These are phyloP conservation scores for Aspergillus homomorphus DNA, from an alignment of 495 filamentous ascomycete species.

Conservation along the genomic window DNA sequence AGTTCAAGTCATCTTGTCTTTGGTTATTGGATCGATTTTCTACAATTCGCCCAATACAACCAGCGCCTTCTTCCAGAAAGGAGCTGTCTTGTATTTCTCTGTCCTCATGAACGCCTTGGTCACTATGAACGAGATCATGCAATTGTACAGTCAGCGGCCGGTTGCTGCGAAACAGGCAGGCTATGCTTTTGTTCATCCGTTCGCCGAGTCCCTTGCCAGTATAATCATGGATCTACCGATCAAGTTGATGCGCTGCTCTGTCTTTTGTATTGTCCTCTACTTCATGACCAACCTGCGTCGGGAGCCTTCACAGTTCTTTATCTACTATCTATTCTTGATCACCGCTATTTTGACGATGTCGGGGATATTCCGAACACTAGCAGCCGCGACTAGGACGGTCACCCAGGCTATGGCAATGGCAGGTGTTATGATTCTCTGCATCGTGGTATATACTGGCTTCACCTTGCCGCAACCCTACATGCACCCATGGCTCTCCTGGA, in stretches of 20 bases:
- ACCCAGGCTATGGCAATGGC: constrained; percentile 43
- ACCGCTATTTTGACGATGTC: constrained; percentile 51
- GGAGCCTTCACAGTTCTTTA: constrained; percentile 53
- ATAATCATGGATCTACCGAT: constrained; percentile 54
- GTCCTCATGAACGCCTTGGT: constrained; percentile 59
- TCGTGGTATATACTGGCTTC: constrained; percentile 46
- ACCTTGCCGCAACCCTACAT: constrained; percentile 39
- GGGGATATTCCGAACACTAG: constrained; percentile 42
- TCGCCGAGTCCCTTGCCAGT: constrained; percentile 53
- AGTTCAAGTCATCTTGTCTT: constrained; percentile 66
- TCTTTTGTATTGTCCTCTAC: constrained; percentile 54
- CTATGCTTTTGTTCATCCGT: constrained; percentile 60
- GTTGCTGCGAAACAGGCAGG: constrained; percentile 60
- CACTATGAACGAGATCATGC: constrained; percentile 54
- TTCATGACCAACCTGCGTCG: constrained; percentile 49
- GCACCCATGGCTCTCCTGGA: constrained; percentile 47
- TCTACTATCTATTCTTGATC: constrained; percentile 51
- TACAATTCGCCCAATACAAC: constrained; percentile 48
- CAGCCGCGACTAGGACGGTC: constrained; percentile 34
- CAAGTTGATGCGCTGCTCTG: constrained; percentile 40
- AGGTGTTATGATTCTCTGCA: constrained; percentile 38
- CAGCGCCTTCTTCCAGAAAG: constrained; percentile 38
- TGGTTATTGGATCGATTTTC: constrained; percentile 82
- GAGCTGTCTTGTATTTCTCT: constrained; percentile 82
- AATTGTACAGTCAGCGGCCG: constrained; percentile 52